These are phyloP conservation scores for Erythrophleum fordii DNA, from an alignment of 306 rosid genomes.

Conservation along the genomic window DNA sequence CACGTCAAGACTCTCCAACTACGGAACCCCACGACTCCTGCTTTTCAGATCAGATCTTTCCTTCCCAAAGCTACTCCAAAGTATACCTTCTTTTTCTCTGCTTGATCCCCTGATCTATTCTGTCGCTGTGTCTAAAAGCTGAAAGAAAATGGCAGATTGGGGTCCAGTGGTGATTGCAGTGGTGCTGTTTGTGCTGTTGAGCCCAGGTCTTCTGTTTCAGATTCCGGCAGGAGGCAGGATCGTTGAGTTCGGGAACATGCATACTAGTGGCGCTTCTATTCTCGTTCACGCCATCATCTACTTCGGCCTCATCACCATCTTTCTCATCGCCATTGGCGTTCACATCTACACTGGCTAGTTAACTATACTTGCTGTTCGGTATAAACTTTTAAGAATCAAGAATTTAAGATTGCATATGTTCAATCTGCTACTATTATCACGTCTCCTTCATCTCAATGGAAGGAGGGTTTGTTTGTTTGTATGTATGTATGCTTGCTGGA, in stretches of 20 bases:
- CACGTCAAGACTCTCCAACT: not conserved
- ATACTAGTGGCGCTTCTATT: slow-evolving; percentile 76
- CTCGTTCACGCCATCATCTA: slow-evolving; percentile 77
- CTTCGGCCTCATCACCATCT: slow-evolving; percentile 85
- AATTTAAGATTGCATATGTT: not conserved
- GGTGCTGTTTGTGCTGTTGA: slow-evolving; percentile 68
- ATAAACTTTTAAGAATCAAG: not conserved
- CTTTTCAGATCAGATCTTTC: slow-evolving; percentile 30
- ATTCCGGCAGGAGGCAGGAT: slow-evolving; percentile 59
- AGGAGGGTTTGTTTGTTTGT: not conserved
- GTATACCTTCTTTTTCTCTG: not conserved
- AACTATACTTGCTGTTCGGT: not conserved
- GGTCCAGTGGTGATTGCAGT: slow-evolving; percentile 83
- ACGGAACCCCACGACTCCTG: not conserved
- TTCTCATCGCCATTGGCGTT: slow-evolving; percentile 72
- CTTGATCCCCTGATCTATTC: not conserved
- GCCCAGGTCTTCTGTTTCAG: slow-evolving; percentile 80
- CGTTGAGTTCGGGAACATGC: slow-evolving; percentile 78
- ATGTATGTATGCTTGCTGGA: not conserved
- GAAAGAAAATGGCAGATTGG: slow-evolving; percentile 76
- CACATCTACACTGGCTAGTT: slow-evolving; percentile 66
- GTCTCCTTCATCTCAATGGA: not conserved
- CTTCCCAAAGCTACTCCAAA: not conserved
- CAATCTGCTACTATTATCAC: not conserved
- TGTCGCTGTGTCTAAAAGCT: not conserved